phyloP scores from a whole-genome alignment of 768 basidiomycete genomes.

The Mycena albidolilacea region DNA sequence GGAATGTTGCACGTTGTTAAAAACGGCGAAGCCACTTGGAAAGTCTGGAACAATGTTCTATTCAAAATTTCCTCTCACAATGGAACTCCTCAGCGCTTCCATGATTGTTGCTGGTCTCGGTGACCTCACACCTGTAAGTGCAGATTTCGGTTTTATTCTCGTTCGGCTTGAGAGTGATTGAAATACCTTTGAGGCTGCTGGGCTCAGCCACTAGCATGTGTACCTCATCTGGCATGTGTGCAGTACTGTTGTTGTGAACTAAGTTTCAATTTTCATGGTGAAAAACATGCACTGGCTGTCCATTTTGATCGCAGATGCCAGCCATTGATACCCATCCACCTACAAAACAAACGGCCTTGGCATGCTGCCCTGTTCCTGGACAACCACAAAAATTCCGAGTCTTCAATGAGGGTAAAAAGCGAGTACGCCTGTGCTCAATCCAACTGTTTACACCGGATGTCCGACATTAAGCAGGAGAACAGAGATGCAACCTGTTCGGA shows the following conservation, averaged over 20 bases:
- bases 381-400: background rate
- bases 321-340: background rate
- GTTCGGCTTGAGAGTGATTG: background rate
- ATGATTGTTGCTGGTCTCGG: background rate
- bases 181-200: background rate
- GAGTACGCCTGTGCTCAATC: no score
- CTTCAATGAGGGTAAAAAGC: no score
- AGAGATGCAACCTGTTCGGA: no score
- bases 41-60: no score
- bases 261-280: background rate
- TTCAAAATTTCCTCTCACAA: background rate
- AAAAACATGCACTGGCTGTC: background rate
- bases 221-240: background rate
- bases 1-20: no score
- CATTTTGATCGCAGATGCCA: background rate
- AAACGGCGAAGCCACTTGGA: no score
- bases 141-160: background rate
- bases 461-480: no score
- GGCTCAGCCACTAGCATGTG: background rate
- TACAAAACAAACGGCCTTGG: background rate
- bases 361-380: background rate
- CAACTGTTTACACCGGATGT: no score
- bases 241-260: background rate
- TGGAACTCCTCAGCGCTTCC: background rate
- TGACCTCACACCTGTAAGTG: background rate